These are phyloP conservation scores for Tuber calosporum DNA, from an alignment of 495 filamentous ascomycete genomes.

Conservation along the genomic window DNA sequence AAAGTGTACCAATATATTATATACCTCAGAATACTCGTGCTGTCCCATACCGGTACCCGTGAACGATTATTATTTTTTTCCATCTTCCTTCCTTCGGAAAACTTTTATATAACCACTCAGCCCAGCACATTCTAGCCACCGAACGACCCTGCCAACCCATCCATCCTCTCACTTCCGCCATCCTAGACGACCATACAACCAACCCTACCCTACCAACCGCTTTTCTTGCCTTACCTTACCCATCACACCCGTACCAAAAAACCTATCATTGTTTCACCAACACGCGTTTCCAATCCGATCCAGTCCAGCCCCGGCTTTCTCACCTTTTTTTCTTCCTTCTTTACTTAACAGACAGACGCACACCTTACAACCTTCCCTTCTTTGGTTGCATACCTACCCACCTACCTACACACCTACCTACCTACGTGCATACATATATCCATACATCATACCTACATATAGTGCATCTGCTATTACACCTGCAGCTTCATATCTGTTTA, in stretches of 20 bases:
- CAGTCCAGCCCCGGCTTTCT: neutral
- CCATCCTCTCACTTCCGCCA: neutral
- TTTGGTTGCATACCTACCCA: constrained; percentile 5
- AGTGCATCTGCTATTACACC: neutral
- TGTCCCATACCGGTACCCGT: neutral
- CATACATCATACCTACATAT: neutral
- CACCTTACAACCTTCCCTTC: neutral
- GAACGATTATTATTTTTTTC: neutral
- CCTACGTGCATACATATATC: neutral
- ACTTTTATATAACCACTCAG: neutral
- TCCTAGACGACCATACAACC: neutral
- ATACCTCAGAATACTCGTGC: neutral
- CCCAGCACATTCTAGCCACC: neutral
- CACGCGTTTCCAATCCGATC: constrained; percentile 10
- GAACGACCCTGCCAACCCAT: too few species aligned
- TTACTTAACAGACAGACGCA: constrained; percentile 6
- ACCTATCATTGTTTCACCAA: constrained; percentile 4
- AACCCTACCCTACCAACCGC: neutral
- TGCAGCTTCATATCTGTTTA: neutral
- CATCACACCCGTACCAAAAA: neutral
- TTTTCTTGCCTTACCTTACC: neutral
- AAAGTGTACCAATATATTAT: neutral
- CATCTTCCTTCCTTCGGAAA: neutral
- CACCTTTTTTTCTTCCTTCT: neutral
- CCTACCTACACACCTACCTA: neutral